Evolutionary conservation across 140 eudicot genomes (phyloP), one percentile per base, ranked within the genome.

Genomic region (Oenanthe javanica): DNA sequence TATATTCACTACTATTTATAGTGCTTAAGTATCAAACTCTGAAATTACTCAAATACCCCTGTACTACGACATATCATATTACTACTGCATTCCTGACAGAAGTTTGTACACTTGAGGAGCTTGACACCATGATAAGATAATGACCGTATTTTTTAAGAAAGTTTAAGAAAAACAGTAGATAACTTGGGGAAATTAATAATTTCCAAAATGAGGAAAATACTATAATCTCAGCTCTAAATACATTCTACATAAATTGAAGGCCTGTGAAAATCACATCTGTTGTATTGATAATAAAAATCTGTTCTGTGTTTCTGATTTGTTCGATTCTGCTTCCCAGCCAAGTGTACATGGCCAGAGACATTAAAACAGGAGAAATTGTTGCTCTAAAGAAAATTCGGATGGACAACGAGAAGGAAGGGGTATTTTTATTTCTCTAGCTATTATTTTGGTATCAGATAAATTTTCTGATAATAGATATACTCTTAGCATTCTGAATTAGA

Each of bases 361-460:
- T 84, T 83, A 77, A 78, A 79, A 88, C 97, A 79, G 98, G 98
- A 79, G 93, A 94, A 81, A 86, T 94, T 82, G 98, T 94, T 75
- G 98, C 98, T 79, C 79, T 94, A 77, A 94, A 94, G 83, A 94
- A 90, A 86, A 92, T 94, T 75, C 88, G 97, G 14, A 94, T 92
- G 93, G 97, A 94, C 86, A 94, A 94, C 42, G 94, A 89, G 63
- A 89, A 87, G 80, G 97, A 92, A 78, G 97, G 98, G 91, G 98
- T 94, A 89, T 7, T 77, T 11, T 36, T 19, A 16, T 63, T 31
- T 55, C 0, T 67, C 70, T 57, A 57, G 66, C 42, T 15, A 77
- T 19, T 43, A 14, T 54, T 31, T 36, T 13, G 23, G 14, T 51
- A 21, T 57, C 27, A 21, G 66, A 57, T 19, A 57, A 57, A 63